Conservation (phyloP, 306 rosid species). For the Geum urbanum region DNA sequence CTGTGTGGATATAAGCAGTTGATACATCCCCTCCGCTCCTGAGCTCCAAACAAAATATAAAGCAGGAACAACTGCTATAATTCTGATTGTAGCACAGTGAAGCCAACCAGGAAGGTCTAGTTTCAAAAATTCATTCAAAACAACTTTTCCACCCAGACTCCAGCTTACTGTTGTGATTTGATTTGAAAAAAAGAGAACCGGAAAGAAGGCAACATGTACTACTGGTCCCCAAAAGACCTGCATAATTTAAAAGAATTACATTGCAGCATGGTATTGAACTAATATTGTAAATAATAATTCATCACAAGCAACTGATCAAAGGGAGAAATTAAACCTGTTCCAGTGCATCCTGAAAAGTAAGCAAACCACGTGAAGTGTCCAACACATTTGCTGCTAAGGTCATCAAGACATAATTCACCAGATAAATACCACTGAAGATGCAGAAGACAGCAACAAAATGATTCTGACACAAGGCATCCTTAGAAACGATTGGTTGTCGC, state of each 20-base stretch:
- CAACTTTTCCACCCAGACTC: conserved; percentile 77
- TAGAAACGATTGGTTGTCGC: conserved; percentile 49
- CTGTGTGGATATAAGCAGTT: conserved; percentile 76
- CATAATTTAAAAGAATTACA: conserved; percentile 22
- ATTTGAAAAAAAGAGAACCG: conserved; percentile 70
- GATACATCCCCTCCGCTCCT: conserved; percentile 94
- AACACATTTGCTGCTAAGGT: conserved; percentile 63
- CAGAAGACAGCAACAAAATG: conserved; percentile 74
- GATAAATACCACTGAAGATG: conserved; percentile 67
- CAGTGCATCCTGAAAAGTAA: conserved; percentile 71
- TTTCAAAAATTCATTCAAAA: conserved; percentile 63
- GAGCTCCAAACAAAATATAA: conserved; percentile 83
- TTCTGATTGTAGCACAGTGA: conserved; percentile 83
- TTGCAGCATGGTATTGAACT: not conserved
- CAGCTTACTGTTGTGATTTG: conserved; percentile 66
- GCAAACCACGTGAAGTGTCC: conserved; percentile 56
- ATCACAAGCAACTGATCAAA: conserved; percentile 7
- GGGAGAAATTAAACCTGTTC: conserved; percentile 64
- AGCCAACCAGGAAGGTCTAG: conserved; percentile 94
- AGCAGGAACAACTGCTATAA: conserved; percentile 78
- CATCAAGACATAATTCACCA: conserved; percentile 69
- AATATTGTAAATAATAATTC: not conserved
- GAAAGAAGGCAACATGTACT: conserved; percentile 51
- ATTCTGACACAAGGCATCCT: conserved; percentile 63
- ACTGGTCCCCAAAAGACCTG: conserved; percentile 73